phyloP scores from a whole-genome alignment of 805 yeast species.

The Teunomyces atbi region DNA sequence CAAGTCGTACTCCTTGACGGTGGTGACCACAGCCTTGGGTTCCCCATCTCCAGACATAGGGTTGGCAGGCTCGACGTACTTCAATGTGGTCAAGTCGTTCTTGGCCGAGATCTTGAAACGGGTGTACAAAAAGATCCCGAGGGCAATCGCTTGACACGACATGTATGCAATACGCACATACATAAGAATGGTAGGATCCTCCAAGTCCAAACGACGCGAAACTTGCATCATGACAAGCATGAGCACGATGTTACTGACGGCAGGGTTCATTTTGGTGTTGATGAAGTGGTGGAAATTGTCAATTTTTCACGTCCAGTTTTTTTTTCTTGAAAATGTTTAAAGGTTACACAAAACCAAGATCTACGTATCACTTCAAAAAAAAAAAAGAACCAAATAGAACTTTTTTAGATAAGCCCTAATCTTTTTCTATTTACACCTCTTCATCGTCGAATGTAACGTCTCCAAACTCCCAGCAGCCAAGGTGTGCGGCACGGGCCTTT shows the following conservation, averaged over 20 bases:
- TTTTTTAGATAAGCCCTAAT: not conserved
- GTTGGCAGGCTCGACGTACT: slow-evolving; percentile 84
- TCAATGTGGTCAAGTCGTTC: slow-evolving; percentile 89
- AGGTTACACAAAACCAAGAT: not conserved
- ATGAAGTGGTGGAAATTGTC: not conserved
- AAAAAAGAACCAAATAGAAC: not conserved
- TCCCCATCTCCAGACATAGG: slow-evolving; percentile 75
- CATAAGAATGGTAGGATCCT: slow-evolving; percentile 69
- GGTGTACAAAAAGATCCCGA: slow-evolving; percentile 65
- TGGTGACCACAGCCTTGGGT: slow-evolving; percentile 77
- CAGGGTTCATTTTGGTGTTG: slow-evolving; percentile 68
- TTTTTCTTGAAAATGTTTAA: not conserved
- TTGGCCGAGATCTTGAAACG: slow-evolving; percentile 60
- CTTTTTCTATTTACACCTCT: not conserved
- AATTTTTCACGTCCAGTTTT: not conserved
- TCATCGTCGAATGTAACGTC: slow-evolving; percentile 63
- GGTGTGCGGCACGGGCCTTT: slow-evolving; percentile 47
- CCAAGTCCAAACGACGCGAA: slow-evolving; percentile 84
- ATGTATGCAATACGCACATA: slow-evolving; percentile 75
- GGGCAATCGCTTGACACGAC: slow-evolving; percentile 61
- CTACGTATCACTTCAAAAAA: no score
- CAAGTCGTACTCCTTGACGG: slow-evolving; percentile 92
- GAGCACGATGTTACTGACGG: slow-evolving; percentile 77
- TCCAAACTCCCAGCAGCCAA: slow-evolving; percentile 77
- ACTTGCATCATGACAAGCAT: slow-evolving; percentile 98